Evolutionary conservation across 306 rosid genomes (phyloP).

Genomic region (Cucurbita argyrosperma): DNA sequence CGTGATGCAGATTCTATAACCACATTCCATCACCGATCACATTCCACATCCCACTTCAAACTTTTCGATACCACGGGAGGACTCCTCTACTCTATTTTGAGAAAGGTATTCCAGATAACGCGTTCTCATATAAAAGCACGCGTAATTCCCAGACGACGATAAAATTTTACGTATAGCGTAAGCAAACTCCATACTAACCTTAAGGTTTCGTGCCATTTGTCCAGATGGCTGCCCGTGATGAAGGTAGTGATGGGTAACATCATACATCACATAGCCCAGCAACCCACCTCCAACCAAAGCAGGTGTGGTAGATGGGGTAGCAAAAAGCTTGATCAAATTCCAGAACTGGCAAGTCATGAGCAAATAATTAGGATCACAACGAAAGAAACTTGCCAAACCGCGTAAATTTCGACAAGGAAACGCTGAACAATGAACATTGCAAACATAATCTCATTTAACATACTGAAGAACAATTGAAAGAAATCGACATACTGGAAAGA

Average conservation of each 20-base stretch:
- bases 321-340: constrained; percentile 48
- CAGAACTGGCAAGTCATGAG: constrained; percentile 41
- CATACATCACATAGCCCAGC: constrained; percentile 88
- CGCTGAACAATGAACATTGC: too few relatives aligned
- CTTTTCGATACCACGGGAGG: too few relatives aligned
- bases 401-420: too few relatives aligned
- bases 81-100: too few relatives aligned
- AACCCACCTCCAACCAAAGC: constrained; percentile 84
- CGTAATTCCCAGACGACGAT: too few relatives aligned
- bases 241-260: constrained; percentile 79
- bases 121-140: too few relatives aligned
- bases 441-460: too few relatives aligned
- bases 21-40: too few relatives aligned
- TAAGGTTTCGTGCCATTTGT: constrained; percentile 37
- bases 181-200: constrained; percentile 22
- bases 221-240: constrained; percentile 83
- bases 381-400: background rate
- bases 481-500: constrained; percentile 41
- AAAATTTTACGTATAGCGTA: too few relatives aligned
- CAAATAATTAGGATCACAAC: background rate
- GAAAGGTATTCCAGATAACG: too few relatives aligned
- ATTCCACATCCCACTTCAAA: too few relatives aligned
- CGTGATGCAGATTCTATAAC: too few relatives aligned
- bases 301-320: constrained; percentile 61
- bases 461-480: background rate